These are phyloP conservation scores for Solanum appendiculatum DNA, from an alignment of 257 asterid genomes.

Conservation along the genomic window DNA sequence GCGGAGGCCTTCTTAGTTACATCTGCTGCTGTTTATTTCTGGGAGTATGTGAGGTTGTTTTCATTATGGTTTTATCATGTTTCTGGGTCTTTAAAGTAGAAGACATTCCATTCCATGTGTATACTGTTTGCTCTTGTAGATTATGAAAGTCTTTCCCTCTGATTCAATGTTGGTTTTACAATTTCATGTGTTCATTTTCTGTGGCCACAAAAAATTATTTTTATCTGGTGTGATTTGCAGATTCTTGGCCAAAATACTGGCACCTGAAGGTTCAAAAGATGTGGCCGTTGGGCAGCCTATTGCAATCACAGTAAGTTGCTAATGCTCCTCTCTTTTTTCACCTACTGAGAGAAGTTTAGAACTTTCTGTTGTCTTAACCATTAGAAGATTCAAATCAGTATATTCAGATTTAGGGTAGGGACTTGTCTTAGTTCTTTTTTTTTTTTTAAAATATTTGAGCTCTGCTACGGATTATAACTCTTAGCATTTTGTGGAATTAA, in stretches of 20 bases:
- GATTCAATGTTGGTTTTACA: neutral
- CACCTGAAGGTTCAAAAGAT: slow-evolving; percentile 91
- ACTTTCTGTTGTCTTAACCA: neutral
- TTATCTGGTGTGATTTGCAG: slow-evolving; percentile 21
- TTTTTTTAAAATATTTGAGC: neutral
- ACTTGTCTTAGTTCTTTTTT: neutral
- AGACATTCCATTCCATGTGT: neutral
- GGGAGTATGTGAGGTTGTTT: neutral
- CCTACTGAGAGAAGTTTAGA: neutral
- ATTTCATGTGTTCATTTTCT: neutral
- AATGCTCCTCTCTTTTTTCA: neutral
- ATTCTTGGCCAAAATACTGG: slow-evolving; percentile 84
- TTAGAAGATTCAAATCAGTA: neutral
- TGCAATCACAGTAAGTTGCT: slow-evolving; percentile 74
- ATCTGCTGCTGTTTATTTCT: neutral
- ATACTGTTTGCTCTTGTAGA: neutral
- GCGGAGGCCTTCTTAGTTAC: neutral
- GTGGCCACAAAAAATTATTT: neutral
- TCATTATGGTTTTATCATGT: neutral
- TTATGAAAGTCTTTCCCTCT: neutral
- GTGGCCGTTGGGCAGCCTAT: slow-evolving; percentile 93
- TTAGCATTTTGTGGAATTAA: slow-evolving; percentile 7
- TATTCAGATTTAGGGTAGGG: neutral
- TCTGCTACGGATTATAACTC: neutral
- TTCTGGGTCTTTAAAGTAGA: neutral